phyloP scores from a whole-genome alignment of 345 rosid species.

The Pelargonium nanum region DNA sequence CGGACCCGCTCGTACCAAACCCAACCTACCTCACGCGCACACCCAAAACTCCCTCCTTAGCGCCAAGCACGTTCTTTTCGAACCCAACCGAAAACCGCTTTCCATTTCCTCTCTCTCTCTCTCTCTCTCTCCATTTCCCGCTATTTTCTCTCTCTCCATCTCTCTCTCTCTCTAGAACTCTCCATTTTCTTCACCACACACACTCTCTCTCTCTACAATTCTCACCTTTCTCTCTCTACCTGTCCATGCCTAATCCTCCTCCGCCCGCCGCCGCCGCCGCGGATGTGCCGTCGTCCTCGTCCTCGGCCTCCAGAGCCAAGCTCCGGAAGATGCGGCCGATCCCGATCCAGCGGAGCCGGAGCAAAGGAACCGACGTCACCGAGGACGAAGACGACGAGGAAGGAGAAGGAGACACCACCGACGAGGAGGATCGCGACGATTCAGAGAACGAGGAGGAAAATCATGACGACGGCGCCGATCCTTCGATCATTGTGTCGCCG shows the following conservation, averaged over 20 bases:
- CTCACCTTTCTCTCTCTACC: constrained; percentile 1
- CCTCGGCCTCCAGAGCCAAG: constrained; percentile 20
- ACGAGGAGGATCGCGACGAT: constrained; percentile 2
- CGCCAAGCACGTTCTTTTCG: no score
- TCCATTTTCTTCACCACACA: neutral
- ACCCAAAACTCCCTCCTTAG: no score
- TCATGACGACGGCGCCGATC: constrained; percentile 14
- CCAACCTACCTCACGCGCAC: no score
- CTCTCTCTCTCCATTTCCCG: constrained; percentile 4
- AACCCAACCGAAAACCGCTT: neutral
- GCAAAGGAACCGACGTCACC: neutral
- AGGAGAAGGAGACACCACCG: constrained; percentile 2
- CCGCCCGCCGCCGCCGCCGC: constrained; percentile 4
- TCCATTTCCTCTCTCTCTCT: neutral
- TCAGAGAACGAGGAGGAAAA: neutral
- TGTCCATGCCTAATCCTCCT: neutral
- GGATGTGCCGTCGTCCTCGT: constrained; percentile 9
- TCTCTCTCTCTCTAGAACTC: neutral
- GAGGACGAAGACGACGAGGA: constrained; percentile 11
- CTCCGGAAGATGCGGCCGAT: constrained; percentile 64
- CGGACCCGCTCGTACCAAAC: no score
- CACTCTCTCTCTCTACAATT: constrained; percentile 9
- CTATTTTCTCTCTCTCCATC: neutral
- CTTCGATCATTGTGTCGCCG: constrained; percentile 46
- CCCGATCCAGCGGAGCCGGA: constrained; percentile 23